Conservation (phyloP, 129 eudicot species). For the Centella asiatica region DNA sequence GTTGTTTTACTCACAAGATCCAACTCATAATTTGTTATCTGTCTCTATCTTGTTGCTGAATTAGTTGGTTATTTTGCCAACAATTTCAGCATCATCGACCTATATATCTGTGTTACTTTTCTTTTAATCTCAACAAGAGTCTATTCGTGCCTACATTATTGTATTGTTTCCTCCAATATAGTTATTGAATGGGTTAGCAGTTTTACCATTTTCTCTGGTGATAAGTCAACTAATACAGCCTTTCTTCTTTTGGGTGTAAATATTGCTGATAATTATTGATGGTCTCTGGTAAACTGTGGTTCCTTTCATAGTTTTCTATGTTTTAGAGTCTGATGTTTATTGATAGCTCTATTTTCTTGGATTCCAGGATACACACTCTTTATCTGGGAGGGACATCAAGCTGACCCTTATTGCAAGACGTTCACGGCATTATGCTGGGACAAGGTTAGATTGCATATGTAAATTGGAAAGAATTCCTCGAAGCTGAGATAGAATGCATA, state of each 20-base stretch:
- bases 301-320: neutral
- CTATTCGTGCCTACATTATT: neutral
- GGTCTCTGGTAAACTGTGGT: constrained; percentile 5
- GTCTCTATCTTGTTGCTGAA: neutral
- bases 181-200: neutral
- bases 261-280: neutral
- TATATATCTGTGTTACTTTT: too few species aligned
- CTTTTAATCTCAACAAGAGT: neutral
- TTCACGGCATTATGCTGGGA: constrained; percentile 78
- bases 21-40: neutral
- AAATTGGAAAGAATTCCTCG: neutral
- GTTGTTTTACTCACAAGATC: neutral
- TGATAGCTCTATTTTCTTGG: constrained; percentile 22
- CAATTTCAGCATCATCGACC: neutral
- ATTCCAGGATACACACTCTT: constrained; percentile 44
- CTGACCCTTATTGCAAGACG: constrained; percentile 78
- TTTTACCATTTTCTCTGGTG: neutral
- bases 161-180: neutral
- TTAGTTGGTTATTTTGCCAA: neutral
- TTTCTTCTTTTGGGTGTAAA: neutral
- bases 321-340: neutral
- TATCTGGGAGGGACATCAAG: constrained; percentile 46
- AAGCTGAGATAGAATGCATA: neutral
- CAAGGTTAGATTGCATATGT: constrained; percentile 39
- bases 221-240: neutral